Base-by-base conservation (phyloP, 768 basidiomycete genomes). In the Lactarius psammicola region DNA sequence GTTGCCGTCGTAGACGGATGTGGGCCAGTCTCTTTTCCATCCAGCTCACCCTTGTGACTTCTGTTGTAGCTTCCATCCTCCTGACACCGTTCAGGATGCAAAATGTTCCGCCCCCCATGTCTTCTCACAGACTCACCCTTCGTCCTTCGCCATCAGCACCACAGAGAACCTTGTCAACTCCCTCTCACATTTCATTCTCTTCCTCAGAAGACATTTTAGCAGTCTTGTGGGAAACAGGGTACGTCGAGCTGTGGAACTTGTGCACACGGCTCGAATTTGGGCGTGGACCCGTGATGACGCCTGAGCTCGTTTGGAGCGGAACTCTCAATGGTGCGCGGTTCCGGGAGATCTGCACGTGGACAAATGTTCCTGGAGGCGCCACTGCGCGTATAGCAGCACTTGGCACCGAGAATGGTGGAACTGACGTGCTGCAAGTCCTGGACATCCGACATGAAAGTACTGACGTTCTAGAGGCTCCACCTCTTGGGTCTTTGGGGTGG, bases 101-200 rank as follows among this genome's bases (percentile, higher is more conserved):
- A 77, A 98, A 97, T 73, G 84, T 96, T 5, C 97, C 96, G n/a
- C 97, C 97, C n/a, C 97, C 97, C 0, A 95, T 97, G 94, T 91
- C 88, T 1, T 88, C 93, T 1, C 80, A 82, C 69, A 76, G 76
- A 46, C 76, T 85, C 59, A 55, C 76, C 73, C 23, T 76, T 60
- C 56, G 73, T 15, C 49, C 66, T 11, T 55, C 69, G 30, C 33
- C 59, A 15, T 46, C n/a, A 8, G 54, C 44, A 59, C 75, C 70
- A n/a, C 76, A 80, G 0, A 87, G 90, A 1, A 75, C 86, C 23
- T 83, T 90, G 75, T 69, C 34, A 75, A 83, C 0, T 92, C 95
- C 0, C 74, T 87, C 10, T 46, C 87, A 95, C 73, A 76, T 85
- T 4, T 78, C 87, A 4, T 87, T 94, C 64, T 86, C 89, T 0